phyloP scores from a whole-genome alignment of 2,329 filamentous ascomycete species.

The Colletotrichum incanum region DNA sequence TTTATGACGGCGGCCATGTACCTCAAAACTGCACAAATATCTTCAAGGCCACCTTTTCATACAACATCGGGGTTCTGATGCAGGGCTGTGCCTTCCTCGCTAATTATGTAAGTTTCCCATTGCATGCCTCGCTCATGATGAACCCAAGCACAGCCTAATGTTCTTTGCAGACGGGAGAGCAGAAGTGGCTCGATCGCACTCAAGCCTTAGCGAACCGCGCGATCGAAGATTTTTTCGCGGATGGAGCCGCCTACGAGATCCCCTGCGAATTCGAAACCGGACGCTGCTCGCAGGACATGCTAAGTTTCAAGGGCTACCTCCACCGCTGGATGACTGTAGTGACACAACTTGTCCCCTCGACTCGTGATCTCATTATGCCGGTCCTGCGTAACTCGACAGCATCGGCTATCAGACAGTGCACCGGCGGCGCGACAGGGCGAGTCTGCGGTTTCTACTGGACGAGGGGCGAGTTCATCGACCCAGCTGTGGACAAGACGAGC shows the following conservation, averaged over 20 bases:
- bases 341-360: conserved; percentile 74
- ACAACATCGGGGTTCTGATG: conserved; percentile 68
- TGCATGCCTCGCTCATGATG: conserved; percentile 58
- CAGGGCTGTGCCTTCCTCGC: conserved; percentile 73
- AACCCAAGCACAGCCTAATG: conserved; percentile 58
- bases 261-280: conserved; percentile 72
- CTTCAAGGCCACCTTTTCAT: conserved; percentile 69
- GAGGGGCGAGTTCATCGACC: conserved; percentile 59
- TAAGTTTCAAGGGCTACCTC: conserved; percentile 80
- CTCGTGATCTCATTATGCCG: conserved; percentile 68
- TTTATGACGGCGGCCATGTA: conserved; percentile 71
- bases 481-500: conserved; percentile 66
- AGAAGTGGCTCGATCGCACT: conserved; percentile 68
- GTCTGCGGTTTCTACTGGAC: conserved; percentile 78
- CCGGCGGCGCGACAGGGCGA: conserved; percentile 69
- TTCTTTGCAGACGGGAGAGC: conserved; percentile 45
- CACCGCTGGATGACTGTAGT: conserved; percentile 75
- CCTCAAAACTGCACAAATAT: conserved; percentile 67
- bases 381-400: conserved; percentile 71
- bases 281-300: conserved; percentile 80
- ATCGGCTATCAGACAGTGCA: conserved; percentile 75
- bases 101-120: conserved; percentile 58
- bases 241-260: conserved; percentile 73
- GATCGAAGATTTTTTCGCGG: conserved; percentile 64
- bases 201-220: conserved; percentile 66